Evolutionary conservation across 163 green algal species (phyloP).

Genomic region (Trebouxia gelatinosa): DNA sequence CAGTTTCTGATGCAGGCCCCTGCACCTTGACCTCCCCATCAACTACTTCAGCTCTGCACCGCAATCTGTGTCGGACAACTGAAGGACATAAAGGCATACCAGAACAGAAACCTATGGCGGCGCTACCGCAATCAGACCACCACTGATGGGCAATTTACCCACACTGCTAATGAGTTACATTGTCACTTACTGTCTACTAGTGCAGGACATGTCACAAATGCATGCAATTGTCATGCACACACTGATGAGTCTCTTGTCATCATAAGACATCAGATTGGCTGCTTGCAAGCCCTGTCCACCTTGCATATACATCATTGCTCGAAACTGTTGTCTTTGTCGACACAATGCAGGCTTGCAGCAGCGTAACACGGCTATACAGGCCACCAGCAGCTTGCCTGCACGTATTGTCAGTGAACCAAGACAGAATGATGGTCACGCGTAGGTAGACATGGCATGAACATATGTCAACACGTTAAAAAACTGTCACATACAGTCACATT

Average conservation of each 20-base stretch:
- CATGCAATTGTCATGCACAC: neutral
- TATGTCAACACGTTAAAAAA: neutral
- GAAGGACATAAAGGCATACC: no score
- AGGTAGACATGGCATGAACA: neutral
- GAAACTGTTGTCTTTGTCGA: neutral
- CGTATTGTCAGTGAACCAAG: neutral
- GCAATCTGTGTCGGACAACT: no score
- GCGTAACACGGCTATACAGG: neutral
- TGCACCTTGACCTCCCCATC: slow-evolving; percentile 12
- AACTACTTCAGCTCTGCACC: slow-evolving; percentile 23
- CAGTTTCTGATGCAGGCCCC: neutral
- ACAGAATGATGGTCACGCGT: neutral
- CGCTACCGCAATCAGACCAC: neutral
- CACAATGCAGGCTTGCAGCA: neutral
- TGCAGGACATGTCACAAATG: neutral
- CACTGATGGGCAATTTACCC: neutral
- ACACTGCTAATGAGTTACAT: neutral
- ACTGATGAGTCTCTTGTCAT: no score
- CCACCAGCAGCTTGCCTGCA: neutral
- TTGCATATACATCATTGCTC: no score
- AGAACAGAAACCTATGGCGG: neutral
- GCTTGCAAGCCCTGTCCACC: no score
- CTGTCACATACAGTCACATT: no score
- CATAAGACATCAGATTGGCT: no score
- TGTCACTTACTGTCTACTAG: neutral